Evolutionary conservation across 1,284 basidiomycete species (phyloP).

Genomic region (Cryptococcus sp.): DNA sequence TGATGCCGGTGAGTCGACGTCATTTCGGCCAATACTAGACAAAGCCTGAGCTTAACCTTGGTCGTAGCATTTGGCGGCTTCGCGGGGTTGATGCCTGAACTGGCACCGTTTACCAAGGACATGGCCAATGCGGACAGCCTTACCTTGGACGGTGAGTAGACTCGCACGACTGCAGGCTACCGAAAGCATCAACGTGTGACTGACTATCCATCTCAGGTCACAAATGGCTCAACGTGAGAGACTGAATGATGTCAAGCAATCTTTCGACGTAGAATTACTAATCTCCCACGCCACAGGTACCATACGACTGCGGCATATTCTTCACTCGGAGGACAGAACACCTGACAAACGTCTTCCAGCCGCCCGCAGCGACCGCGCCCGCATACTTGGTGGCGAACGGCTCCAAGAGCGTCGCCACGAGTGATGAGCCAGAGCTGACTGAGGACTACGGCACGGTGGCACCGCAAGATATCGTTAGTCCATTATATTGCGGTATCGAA

Average conservation of each 20-base stretch:
- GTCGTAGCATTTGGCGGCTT: slow-evolving; percentile 57
- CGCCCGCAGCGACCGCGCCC: slow-evolving; percentile 50
- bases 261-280: background rate
- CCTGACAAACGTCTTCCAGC: slow-evolving; percentile 54
- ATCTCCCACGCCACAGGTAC: slow-evolving; percentile 43
- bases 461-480: slow-evolving; percentile 42
- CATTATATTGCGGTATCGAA: slow-evolving; percentile 55
- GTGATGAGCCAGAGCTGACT: background rate
- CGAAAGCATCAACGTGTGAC: background rate
- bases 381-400: slow-evolving; percentile 49
- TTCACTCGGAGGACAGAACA: slow-evolving; percentile 47
- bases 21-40: background rate
- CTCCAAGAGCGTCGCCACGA: slow-evolving; percentile 13
- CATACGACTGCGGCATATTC: slow-evolving; percentile 59
- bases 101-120: slow-evolving; percentile 46
- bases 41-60: background rate
- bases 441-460: slow-evolving; percentile 9
- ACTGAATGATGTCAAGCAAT: background rate
- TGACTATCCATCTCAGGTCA: slow-evolving; percentile 42
- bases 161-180: background rate
- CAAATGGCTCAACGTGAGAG: slow-evolving; percentile 54
- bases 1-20: slow-evolving; percentile 53
- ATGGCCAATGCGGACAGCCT: slow-evolving; percentile 56
- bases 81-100: slow-evolving; percentile 52
- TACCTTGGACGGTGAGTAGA: slow-evolving; percentile 54